Base-by-base conservation (phyloP, 2,329 filamentous ascomycete species). In the Aaosphaeria arxii region DNA sequence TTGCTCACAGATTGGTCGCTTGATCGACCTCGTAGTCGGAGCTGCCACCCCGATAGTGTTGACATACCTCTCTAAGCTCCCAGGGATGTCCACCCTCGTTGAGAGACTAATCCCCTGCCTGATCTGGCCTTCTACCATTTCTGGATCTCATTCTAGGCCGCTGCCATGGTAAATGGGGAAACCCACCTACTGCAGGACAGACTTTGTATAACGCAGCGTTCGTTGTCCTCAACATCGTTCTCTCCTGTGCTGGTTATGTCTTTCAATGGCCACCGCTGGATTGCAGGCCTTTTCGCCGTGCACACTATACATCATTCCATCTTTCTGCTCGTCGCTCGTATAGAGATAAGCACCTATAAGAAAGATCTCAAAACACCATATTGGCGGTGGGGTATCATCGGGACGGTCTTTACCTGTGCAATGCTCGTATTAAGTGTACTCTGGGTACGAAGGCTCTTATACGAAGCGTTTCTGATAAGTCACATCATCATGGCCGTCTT, bases 301-400 rank as follows among this genome's bases (percentile, higher is more conserved):
- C 69, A 81, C 39, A 74, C 71, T 1, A 57, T 73, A 7, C 43
- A 80, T 0, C 78, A 82, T 59, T 73, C 71, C 1, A 61, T 74
- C 13, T 55, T 76, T 11, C 69, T 66, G 32, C 61, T 78, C 0
- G 52, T 64, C 4, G 53, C 68, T 0, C 69, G 71, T 50, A 54
- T 62, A 4, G 54, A 55, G 5, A 42, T 36, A 4, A 57, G 58
- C 1, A 57, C 50, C 1, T 70, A 73, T 30, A n/a, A 13, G 9
- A 29, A 9, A 24, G 39, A 40, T 40, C 9, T 40, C 24, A 40
- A 40, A 28, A 9, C 24, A 3, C 52, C 53, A 1, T 71, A 69
- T 43, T 72, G 66, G 69, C 52, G 60, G 35, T 74, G 71, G 72
- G 71, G 70, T 5, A 61, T 66, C 32, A 64, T 72, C 17, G 70